Evolutionary conservation across 1,139 yeast genomes (phyloP).

Genomic region (Blastobotrys raffinosifermentans): DNA sequence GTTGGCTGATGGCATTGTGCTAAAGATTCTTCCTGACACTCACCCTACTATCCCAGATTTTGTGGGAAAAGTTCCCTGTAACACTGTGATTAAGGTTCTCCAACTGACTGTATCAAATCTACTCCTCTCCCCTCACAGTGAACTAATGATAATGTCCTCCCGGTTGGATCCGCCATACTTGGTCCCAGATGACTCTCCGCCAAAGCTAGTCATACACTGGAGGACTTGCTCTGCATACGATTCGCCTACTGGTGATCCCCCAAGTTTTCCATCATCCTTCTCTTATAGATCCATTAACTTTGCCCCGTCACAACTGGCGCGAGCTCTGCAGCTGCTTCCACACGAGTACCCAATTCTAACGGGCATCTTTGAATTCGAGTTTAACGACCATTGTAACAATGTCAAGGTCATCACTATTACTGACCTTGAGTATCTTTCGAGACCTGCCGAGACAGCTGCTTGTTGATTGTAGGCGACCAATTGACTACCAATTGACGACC

Average conservation of each 20-base stretch:
- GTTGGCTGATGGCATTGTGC: constrained; percentile 47
- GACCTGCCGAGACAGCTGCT: constrained; percentile 14
- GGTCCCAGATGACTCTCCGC: constrained; percentile 9
- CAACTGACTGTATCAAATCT: constrained; percentile 27
- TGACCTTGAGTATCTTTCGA: constrained; percentile 58
- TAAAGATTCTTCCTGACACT: constrained; percentile 60
- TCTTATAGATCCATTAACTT: constrained; percentile 8
- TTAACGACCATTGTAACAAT: constrained; percentile 50
- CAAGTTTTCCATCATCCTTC: constrained; percentile 8
- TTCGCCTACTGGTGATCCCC: background rate
- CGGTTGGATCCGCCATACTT: constrained; percentile 7
- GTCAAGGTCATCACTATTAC: constrained; percentile 73
- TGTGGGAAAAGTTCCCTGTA: constrained; percentile 55
- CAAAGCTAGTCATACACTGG: constrained; percentile 21
- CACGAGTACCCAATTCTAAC: constrained; percentile 40
- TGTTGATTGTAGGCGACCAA: too few relatives aligned
- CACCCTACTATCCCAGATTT: constrained; percentile 55
- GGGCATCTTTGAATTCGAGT: constrained; percentile 74
- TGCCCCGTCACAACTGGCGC: constrained; percentile 18
- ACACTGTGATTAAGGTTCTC: constrained; percentile 37
- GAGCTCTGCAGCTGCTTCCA: constrained; percentile 21
- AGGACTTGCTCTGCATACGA: constrained; percentile 18
- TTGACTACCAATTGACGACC: too few relatives aligned
- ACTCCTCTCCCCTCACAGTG: constrained; percentile 25
- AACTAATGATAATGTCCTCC: constrained; percentile 21